Percentiles rank a stretch among this genome's conserved stretches.
These are phyloP conservation scores for Linum trigynum DNA, from an alignment of 345 rosid genomes.

Conservation along the genomic window DNA sequence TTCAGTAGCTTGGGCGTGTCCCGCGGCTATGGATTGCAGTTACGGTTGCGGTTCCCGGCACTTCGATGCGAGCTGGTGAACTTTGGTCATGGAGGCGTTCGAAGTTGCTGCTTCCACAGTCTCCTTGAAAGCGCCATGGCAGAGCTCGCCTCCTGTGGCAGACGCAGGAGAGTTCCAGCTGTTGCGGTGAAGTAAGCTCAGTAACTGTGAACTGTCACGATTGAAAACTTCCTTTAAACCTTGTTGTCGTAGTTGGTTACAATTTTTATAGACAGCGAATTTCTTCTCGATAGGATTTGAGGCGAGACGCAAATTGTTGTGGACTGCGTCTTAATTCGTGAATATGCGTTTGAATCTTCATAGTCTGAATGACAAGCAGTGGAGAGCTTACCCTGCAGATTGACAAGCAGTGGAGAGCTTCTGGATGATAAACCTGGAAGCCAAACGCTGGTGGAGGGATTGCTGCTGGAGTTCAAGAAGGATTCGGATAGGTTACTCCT, in stretches of 20 bases:
- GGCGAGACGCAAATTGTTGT: not conserved
- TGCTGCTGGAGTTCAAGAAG: constrained; percentile 83
- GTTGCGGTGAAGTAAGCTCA: constrained; percentile 39
- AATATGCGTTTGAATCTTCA: not conserved
- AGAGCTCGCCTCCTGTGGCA: constrained; percentile 39
- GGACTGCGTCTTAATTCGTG: not conserved
- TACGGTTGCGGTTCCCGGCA: constrained; percentile 14
- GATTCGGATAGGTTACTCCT: constrained; percentile 64
- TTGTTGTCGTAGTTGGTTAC: too few species aligned
- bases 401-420: constrained; percentile 62
- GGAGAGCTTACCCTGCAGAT: constrained; percentile 32
- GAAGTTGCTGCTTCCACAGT: constrained; percentile 44
- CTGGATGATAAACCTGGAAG: constrained; percentile 56
- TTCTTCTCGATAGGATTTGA: not conserved
- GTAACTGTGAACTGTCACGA: not conserved
- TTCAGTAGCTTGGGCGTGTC: constrained; percentile 27
- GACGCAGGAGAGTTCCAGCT: constrained; percentile 45
- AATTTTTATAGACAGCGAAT: not conserved
- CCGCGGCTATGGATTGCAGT: constrained; percentile 21
- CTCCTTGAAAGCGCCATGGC: constrained; percentile 58
- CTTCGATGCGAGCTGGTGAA: constrained; percentile 20
- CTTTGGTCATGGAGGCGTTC: constrained; percentile 10
- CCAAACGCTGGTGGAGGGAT: constrained; percentile 48
- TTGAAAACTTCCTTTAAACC: too few species aligned
- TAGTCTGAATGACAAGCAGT: not conserved